A percentile compares a stretch with the other conserved stretches of the same genome.
phyloP scores from a whole-genome alignment of 257 asterid genomes.

The Solanum acaule region DNA sequence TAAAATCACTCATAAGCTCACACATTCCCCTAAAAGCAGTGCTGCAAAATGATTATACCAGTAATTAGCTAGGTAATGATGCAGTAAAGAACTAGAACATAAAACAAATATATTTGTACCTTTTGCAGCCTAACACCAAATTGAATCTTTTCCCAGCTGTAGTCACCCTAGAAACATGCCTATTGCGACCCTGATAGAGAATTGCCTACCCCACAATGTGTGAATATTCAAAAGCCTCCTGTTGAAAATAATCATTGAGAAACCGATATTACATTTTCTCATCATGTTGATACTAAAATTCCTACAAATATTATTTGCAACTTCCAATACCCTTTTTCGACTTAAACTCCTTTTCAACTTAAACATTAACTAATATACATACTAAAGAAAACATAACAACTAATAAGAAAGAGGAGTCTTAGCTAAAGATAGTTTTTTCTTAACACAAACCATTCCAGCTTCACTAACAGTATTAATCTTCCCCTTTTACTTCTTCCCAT shows the following conservation, averaged over 20 bases:
- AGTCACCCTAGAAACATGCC: not conserved
- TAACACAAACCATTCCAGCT: not conserved
- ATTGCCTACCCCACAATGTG: not conserved
- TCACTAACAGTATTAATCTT: not conserved
- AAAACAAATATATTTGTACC: not conserved
- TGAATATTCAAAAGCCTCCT: not conserved
- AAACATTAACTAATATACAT: not conserved
- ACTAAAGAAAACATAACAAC: not conserved
- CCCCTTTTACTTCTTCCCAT: not conserved
- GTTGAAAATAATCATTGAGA: not conserved
- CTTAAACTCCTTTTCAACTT: not conserved
- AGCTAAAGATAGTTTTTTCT: not conserved
- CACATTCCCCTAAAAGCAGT: not conserved
- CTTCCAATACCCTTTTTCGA: not conserved
- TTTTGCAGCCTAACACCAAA: not conserved
- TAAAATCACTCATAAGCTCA: not conserved
- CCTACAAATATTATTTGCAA: not conserved
- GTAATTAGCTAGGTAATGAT: not conserved
- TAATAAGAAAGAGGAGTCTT: too few species aligned
- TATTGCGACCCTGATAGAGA: not conserved
- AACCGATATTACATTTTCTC: not conserved
- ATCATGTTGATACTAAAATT: not conserved
- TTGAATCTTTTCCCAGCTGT: not conserved
- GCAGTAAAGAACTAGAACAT: not conserved
- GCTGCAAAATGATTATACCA: not conserved